phyloP scores from a whole-genome alignment of 129 eudicot species.

The Pseudognaphalium luteoalbum region DNA sequence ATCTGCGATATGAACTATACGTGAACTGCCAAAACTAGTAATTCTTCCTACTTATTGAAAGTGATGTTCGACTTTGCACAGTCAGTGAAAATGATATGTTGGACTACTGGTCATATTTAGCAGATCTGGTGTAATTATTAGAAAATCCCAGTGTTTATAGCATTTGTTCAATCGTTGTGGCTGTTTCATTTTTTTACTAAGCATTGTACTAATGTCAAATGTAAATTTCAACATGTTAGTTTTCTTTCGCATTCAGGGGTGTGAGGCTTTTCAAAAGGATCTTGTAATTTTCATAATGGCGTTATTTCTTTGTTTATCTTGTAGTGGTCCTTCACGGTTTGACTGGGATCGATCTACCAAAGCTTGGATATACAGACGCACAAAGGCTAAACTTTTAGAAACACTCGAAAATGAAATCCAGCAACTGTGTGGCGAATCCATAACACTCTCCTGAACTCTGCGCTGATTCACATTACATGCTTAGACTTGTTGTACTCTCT shows the following conservation, averaged over 20 bases:
- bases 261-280: too few species aligned
- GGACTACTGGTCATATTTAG: not conserved
- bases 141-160: too few species aligned
- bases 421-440: slow-evolving; percentile 67
- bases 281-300: not conserved
- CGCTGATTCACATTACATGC: not conserved
- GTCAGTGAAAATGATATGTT: too few species aligned
- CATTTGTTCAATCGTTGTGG: not conserved
- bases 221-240: too few species aligned
- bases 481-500: slow-evolving; percentile 4
- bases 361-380: slow-evolving; percentile 90
- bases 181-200: not conserved
- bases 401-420: slow-evolving; percentile 68
- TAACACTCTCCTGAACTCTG: slow-evolving; percentile 52
- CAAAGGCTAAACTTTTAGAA: slow-evolving; percentile 53
- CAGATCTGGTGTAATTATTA: not conserved
- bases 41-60: not conserved
- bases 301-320: slow-evolving; percentile 19
- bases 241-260: too few species aligned
- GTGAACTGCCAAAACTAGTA: not conserved
- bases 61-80: not conserved
- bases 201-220: not conserved
- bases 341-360: slow-evolving; percentile 80
- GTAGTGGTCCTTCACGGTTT: slow-evolving; percentile 96
- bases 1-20: not conserved